Evolutionary conservation across 1,284 basidiomycete genomes (phyloP).

Genomic region (Heterobasidion occidentale): DNA sequence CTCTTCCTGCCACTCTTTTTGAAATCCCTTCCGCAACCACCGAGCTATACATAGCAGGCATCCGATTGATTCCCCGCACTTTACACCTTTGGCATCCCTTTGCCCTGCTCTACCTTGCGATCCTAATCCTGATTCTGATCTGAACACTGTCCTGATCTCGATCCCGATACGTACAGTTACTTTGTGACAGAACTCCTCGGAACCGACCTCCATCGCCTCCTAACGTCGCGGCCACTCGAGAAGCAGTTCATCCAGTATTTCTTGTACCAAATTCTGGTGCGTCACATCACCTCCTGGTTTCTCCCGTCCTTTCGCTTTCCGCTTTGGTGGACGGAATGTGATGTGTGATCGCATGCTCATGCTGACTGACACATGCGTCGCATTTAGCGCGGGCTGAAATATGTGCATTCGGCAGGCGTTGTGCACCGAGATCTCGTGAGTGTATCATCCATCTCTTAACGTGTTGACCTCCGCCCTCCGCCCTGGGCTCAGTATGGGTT

Average conservation of each 20-base stretch:
- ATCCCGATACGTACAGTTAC: conserved; percentile 48
- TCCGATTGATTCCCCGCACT: neutral
- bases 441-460: conserved; percentile 6
- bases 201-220: conserved; percentile 93
- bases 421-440: conserved; percentile 92
- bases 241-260: conserved; percentile 99
- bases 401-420: conserved; percentile 98
- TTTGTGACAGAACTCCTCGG: conserved; percentile 99
- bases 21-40: too few species aligned
- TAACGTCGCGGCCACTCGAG: conserved; percentile 94
- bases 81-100: neutral
- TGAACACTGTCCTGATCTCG: too few species aligned
- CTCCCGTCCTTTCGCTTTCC: neutral
- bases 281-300: conserved; percentile 18
- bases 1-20: conserved; percentile 3
- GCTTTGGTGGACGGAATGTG: neutral
- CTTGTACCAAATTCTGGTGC: conserved; percentile 93
- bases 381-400: conserved; percentile 89
- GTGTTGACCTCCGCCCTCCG: neutral
- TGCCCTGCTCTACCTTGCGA: too few species aligned
- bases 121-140: too few species aligned
- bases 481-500: neutral
- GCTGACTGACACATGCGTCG: conserved; percentile 1
- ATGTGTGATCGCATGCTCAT: neutral
- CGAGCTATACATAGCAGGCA: too few species aligned